phyloP scores from a whole-genome alignment of 23 red algal species.

The Gracilaria gracilis region DNA sequence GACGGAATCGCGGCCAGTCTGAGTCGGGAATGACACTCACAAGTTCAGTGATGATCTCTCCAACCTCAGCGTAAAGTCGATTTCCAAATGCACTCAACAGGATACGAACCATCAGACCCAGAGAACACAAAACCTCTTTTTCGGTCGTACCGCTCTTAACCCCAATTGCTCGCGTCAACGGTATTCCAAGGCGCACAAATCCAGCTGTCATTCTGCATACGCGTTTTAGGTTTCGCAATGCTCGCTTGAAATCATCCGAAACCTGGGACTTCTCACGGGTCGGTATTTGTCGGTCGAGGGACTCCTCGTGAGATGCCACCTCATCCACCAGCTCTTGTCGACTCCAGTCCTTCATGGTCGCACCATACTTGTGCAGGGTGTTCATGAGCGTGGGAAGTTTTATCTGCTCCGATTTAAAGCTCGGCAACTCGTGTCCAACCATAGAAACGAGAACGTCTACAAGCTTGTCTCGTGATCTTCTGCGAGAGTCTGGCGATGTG shows the following conservation, averaged over 20 bases:
- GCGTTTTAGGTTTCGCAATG: slow-evolving; percentile 39
- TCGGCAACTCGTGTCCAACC: not conserved
- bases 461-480: slow-evolving; percentile 19
- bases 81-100: slow-evolving; percentile 46
- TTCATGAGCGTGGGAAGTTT: slow-evolving; percentile 31
- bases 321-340: not conserved
- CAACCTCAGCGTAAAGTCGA: slow-evolving; percentile 43
- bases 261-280: not conserved
- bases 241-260: slow-evolving; percentile 22
- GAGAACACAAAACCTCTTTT: slow-evolving; percentile 10
- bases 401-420: not conserved
- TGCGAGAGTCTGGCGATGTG: not conserved
- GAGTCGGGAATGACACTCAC: not conserved
- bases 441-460: slow-evolving; percentile 6
- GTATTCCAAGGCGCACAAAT: slow-evolving; percentile 5
- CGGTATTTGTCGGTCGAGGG: slow-evolving; percentile 4
- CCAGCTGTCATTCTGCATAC: slow-evolving; percentile 44
- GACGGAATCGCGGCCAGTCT: slow-evolving; percentile 30
- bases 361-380: slow-evolving; percentile 31
- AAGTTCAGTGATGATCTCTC: slow-evolving; percentile 42
- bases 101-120: slow-evolving; percentile 12
- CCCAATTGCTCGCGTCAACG: slow-evolving; percentile 1
- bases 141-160: not conserved
- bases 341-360: slow-evolving; percentile 1
- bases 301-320: not conserved